phyloP scores from a whole-genome alignment of 768 basidiomycete species.

The Auricularia sp. region DNA sequence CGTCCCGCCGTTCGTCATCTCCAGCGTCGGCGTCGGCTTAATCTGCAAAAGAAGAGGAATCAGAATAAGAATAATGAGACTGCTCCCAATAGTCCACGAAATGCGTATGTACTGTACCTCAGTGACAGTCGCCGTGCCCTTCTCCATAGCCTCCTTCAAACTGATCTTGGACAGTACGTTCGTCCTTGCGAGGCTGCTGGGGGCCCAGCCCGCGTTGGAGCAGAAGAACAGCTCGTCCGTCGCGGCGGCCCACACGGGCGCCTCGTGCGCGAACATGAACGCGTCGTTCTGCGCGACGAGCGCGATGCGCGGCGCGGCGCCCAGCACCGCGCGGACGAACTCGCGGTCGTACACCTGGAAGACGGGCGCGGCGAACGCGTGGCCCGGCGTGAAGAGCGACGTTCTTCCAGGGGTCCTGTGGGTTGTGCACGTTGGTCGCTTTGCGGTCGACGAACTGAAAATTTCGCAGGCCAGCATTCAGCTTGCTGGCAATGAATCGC shows the following conservation, averaged over 20 bases:
- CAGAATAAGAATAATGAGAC: constrained; percentile 2
- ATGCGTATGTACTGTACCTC: constrained; percentile 16
- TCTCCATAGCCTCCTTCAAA: constrained; percentile 39
- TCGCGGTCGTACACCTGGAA: constrained; percentile 44
- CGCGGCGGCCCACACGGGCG: constrained; percentile 53
- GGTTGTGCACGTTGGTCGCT: background rate
- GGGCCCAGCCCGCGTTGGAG: background rate
- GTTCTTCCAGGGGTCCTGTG: background rate
- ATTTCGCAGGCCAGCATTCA: too few relatives aligned
- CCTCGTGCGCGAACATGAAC: constrained; percentile 24
- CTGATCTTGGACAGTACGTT: constrained; percentile 54
- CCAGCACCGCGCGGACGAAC: constrained; percentile 49
- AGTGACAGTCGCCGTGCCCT: constrained; percentile 38
- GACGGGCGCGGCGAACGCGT: constrained; percentile 26
- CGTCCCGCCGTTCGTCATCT: constrained; percentile 65
- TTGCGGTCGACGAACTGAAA: background rate
- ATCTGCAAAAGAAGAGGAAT: constrained; percentile 30
- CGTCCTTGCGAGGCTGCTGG: constrained; percentile 6
- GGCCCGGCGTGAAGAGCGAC: background rate
- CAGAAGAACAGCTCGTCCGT: constrained; percentile 52
- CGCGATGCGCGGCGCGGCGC: constrained; percentile 43
- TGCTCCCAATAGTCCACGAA: too few relatives aligned
- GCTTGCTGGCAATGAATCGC: too few relatives aligned
- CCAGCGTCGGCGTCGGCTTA: constrained; percentile 43
- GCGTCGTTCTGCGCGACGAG: constrained; percentile 32